Base-by-base conservation (phyloP, 2,329 filamentous ascomycete species). In the Colletotrichum tabaci region DNA sequence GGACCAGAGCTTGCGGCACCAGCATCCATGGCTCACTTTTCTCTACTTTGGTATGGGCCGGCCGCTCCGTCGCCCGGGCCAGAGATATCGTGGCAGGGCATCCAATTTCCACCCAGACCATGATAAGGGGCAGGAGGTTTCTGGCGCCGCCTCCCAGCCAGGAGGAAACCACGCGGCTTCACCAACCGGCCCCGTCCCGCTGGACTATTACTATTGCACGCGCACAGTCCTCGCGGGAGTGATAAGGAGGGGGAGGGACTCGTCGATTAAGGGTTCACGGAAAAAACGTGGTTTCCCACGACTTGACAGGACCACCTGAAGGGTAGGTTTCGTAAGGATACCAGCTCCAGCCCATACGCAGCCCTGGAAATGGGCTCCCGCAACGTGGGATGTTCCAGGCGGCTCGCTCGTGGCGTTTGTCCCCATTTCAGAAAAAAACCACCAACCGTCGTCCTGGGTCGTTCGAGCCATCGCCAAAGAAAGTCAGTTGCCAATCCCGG, bases 401-500 rank as follows among this genome's bases (percentile, higher is more conserved):
- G 68, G n/a, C 65, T 71, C 65, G 46, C 57, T 26, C 16, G 68
- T 71, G 68, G 68, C 68, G 68, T 67, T 26, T 38, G 4, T 50
- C 46, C 16, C 23, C 50, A 62, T 71, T 47, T 47, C 64, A 38
- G 38, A 38, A 12, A 38, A 3, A 38, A 38, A 10, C 35, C 35
- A 49, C n/a, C 38, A 56, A 21, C 64, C 68, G n/a, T 44, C 57
- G 50, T 57, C 46, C 47, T 62, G 58, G 57, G 64, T 67, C 52
- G 46, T 40, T 58, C 9, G 40, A 58, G 40, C 30, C 10, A 55
- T 56, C 44, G 12, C 53, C 60, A 63, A 38, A 38, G 35, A 38
- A 38, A 61, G 30, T 18, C n/a, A 26, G 15, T 40, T 26, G 18
- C 12, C n/a, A 26, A 38, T 40, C 8, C 26, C 30, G 21, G 42